Base-by-base conservation (phyloP, 352 stramenopile genomes). In the Pythium aphanidermatum region DNA sequence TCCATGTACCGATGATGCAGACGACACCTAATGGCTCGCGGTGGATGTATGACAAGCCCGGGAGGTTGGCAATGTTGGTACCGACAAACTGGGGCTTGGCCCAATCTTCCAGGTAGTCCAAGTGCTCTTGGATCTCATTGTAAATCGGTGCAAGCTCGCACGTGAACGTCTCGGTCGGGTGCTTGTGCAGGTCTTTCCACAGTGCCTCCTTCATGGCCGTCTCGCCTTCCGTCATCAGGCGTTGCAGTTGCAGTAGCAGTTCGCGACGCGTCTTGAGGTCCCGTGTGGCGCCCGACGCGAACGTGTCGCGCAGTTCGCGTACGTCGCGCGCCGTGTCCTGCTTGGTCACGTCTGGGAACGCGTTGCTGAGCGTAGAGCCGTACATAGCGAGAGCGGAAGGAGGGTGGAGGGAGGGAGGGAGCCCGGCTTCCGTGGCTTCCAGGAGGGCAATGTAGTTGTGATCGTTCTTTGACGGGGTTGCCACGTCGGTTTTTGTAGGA, bases 1-100 rank as follows among this genome's bases (percentile, higher is more conserved):
- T 98, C 82, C 86, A 98, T 58, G 83, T 90, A 28, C 78, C 70
- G 9, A 98, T 92, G 65, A 97, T 56, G 23, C 83, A 94, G 6
- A 92, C 84, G 19, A 95, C 80, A 25, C 90, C 85, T 13, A 94
- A 63, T 8, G 83, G 80, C 29, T 93, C 80, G 13, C 54, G 56
- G 11, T 68, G 39, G n/a, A 95, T 55, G 48, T 87, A 88, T 53
- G 65, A 77, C 11, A 64, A 26, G 14, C 78, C 66, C 10, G 78
- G 75, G 1, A 86, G 55, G 52, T 80, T 83, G 8, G 62, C 44
- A 31, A 89, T 33, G 55, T 79, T 78, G 8, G 70, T 88, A 26
- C 32, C n/a, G 16, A 66, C 57, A 12, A 59, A 36, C 48, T 81
- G 36, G 4, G 83, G 72, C 51, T 69, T 68, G 23, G 74, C 36